Evolutionary conservation across 139 green algal genomes (phyloP), one percentile per base, ranked within the genome.

Genomic region (Astrephomene gubernaculifera): DNA sequence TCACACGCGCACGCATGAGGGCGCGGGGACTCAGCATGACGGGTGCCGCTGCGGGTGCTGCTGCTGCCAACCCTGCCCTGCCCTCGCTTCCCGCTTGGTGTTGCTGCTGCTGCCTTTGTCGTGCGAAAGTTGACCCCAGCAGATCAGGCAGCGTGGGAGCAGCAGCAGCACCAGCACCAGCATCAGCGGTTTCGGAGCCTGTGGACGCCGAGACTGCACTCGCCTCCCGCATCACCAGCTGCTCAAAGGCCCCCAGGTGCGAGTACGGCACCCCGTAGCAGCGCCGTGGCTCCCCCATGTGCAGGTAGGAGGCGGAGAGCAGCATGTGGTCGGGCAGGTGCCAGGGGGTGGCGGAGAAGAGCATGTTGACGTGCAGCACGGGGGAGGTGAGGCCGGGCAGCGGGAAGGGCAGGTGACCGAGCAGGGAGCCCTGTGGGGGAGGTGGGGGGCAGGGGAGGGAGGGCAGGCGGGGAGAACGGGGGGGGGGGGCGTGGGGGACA

Each of bases 271-370:
- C 89, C 22, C 81, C 86, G 52, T 97, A 97, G 90, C 93, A 96
- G 36, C 86, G 81, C 84, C 93, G 94, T 36, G 90, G 80, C 19
- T 84, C 90, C 8, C 93, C 95, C 52, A 82, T 94, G 90, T 95
- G 88, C 31, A 35, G 9, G 89, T 98, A 98, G 82, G 94, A 96
- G 81, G 97, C 87, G 67, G 84, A 92, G 90, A 98, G 97, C 31
- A 98, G 92, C 89, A 94, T 88, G 90, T 98, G 94, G 71, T 96
- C 92, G 86, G 98, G 93, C 33, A 95, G 92, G 86, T 96, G 96
- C 96, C 95, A 98, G 85, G 87, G 91, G 78, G 93, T 93, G 78
- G 88, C 85, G 69, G 86, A 92, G 89, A 94, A 96, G 60, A 91
- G 45, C 43, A 78, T 96, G 25, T 29, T 96, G 79, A 96, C 80